These are phyloP conservation scores for Heteromeles arbutifolia DNA, from an alignment of 306 rosid genomes.

Conservation along the genomic window DNA sequence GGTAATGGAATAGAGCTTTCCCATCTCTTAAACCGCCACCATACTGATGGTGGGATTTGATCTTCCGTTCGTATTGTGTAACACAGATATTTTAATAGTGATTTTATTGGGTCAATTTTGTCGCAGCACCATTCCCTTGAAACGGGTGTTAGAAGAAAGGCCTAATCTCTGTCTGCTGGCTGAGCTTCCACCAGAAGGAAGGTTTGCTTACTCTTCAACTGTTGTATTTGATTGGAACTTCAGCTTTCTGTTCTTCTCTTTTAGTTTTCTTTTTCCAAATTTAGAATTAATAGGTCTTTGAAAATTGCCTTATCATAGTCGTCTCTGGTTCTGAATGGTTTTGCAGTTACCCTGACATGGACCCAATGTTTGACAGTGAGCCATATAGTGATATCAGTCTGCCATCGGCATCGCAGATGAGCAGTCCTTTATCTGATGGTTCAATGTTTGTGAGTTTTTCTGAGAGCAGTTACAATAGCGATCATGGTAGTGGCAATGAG, in stretches of 20 bases:
- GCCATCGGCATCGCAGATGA: conserved; percentile 60
- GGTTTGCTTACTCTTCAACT: conserved; percentile 45
- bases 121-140: conserved; percentile 61
- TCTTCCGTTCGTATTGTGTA: background rate
- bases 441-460: conserved; percentile 73
- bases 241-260: background rate
- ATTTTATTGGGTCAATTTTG: conserved; percentile 17
- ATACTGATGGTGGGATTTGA: background rate
- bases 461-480: conserved; percentile 87
- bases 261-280: background rate
- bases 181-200: conserved; percentile 90
- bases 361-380: conserved; percentile 56
- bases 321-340: conserved; percentile 26
- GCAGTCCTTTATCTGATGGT: conserved; percentile 67
- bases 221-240: background rate
- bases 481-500: conserved; percentile 95
- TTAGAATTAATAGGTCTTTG: background rate
- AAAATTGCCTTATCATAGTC: conserved; percentile 8
- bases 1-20: conserved; percentile 35
- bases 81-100: background rate
- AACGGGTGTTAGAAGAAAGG: conserved; percentile 74
- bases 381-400: conserved; percentile 62
- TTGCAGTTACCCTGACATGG: conserved; percentile 70
- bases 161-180: conserved; percentile 72
- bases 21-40: background rate